A percentile compares a stretch with the other conserved stretches of the same genome.
These are phyloP conservation scores for Cyclocybe cylindracea DNA, from an alignment of 768 basidiomycete genomes.

Conservation along the genomic window DNA sequence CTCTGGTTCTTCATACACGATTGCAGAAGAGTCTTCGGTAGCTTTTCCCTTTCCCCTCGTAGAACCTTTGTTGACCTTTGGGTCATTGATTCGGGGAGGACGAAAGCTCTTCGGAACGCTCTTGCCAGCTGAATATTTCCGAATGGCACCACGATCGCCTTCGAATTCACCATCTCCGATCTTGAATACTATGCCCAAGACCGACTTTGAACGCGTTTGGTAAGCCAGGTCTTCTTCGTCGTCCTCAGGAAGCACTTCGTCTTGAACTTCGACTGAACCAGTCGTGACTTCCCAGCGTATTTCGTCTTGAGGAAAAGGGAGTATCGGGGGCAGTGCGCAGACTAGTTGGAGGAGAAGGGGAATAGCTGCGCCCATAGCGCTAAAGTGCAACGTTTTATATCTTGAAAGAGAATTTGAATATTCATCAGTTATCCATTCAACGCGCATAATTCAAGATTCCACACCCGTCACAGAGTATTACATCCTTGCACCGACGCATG, in stretches of 20 bases:
- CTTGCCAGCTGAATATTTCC: slow-evolving; percentile 26
- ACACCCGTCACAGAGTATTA: slow-evolving; percentile 73
- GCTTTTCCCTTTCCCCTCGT: slow-evolving; percentile 13
- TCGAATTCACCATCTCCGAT: slow-evolving; percentile 65
- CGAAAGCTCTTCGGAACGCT: slow-evolving; percentile 13
- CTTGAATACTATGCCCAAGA: slow-evolving; percentile 58
- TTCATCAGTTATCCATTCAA: not conserved
- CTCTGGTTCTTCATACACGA: slow-evolving; percentile 33
- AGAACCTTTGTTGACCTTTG: slow-evolving; percentile 3
- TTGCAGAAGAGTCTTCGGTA: slow-evolving; percentile 3
- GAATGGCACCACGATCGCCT: slow-evolving; percentile 29
- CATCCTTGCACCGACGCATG: slow-evolving; percentile 74
- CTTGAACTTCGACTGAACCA: slow-evolving; percentile 71
- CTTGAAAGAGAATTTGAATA: slow-evolving; percentile 32
- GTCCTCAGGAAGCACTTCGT: slow-evolving; percentile 77
- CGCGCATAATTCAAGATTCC: slow-evolving; percentile 15
- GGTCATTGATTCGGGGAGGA: slow-evolving; percentile 3
- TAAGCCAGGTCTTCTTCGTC: slow-evolving; percentile 71
- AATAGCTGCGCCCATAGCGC: slow-evolving; percentile 89
- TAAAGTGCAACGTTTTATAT: slow-evolving; percentile 71
- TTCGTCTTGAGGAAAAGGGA: slow-evolving; percentile 67
- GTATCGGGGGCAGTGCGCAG: slow-evolving; percentile 68
- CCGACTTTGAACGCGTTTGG: slow-evolving; percentile 71
- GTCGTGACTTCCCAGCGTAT: slow-evolving; percentile 65
- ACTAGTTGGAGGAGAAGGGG: slow-evolving; percentile 73